A percentile compares a stretch with the other conserved stretches of the same genome.
Conservation (phyloP, 2,329 filamentous ascomycete species). For the Emergomyces pasteurianus region DNA sequence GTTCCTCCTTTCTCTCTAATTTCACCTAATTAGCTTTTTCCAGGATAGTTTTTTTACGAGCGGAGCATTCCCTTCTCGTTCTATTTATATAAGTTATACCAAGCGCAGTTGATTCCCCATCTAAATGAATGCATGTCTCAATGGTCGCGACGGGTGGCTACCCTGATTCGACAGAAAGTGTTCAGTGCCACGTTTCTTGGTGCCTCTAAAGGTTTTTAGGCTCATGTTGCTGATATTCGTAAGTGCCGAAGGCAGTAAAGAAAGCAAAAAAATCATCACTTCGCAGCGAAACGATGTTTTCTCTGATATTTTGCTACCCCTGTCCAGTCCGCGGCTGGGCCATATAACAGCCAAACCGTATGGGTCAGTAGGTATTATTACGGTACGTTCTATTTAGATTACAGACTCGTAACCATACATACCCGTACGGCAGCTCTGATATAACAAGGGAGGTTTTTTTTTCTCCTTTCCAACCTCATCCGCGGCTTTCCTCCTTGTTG, state of each 20-base stretch:
- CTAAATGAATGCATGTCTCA: background rate
- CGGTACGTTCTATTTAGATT: background rate
- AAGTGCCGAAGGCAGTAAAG: background rate
- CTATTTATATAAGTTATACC: background rate
- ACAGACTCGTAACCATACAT: background rate
- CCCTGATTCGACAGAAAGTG: background rate
- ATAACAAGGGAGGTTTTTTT: no score
- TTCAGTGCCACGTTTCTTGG: background rate
- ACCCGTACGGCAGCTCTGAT: background rate
- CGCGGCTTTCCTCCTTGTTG: background rate
- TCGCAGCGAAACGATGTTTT: background rate
- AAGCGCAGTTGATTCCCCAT: background rate
- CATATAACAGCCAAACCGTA: background rate
- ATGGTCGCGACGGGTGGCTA: background rate
- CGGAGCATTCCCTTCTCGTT: background rate
- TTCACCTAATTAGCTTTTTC: no score
- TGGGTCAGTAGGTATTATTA: background rate
- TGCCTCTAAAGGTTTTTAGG: background rate
- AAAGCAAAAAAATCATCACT: background rate
- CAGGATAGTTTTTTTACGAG: no score
- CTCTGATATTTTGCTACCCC: background rate
- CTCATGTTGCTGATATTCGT: background rate
- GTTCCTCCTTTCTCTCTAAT: no score
- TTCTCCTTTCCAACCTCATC: background rate
- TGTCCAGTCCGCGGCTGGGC: background rate